Evolutionary conservation across 148 eudicot genomes (phyloP).

Genomic region (Heliamphora exappendiculata): DNA sequence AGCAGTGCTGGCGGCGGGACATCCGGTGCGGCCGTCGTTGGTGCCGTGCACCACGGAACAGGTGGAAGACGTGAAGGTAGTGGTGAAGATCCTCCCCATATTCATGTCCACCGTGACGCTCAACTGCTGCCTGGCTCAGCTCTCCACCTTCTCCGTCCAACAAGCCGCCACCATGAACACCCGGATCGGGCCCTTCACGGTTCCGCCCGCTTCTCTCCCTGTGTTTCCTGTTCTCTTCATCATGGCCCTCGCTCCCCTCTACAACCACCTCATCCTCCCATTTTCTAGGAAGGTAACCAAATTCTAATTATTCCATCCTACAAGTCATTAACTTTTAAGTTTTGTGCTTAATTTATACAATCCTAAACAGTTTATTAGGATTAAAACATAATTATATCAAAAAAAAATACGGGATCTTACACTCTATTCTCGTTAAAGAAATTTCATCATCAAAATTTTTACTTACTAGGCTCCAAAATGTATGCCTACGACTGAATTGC

Average conservation of each 20-base stretch:
- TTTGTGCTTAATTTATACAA: too few species aligned
- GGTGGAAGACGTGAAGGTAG: conserved; percentile 65
- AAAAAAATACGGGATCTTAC: too few species aligned
- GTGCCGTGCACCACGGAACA: conserved; percentile 44
- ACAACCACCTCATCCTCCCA: conserved; percentile 56
- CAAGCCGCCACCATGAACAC: conserved; percentile 95
- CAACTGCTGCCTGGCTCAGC: conserved; percentile 91
- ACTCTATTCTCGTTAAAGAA: too few species aligned
- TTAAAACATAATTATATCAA: too few species aligned
- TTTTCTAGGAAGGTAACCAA: conserved; percentile 47
- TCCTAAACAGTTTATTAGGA: too few species aligned
- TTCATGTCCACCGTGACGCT: conserved; percentile 80
- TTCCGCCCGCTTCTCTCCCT: conserved; percentile 92
- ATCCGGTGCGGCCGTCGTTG: conserved; percentile 24
- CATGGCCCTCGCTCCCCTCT: conserved; percentile 67
- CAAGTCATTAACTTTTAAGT: too few species aligned
- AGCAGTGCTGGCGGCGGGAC: conserved; percentile 33
- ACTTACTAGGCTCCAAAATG: too few species aligned
- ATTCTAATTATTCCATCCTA: too few species aligned
- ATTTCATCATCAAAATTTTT: too few species aligned
- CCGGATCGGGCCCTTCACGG: conserved; percentile 42
- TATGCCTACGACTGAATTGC: too few species aligned
- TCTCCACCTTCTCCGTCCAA: conserved; percentile 87
- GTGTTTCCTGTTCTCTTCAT: conserved; percentile 74
- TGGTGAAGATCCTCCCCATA: conserved; percentile 53